Evolutionary conservation across 1,284 basidiomycete genomes (phyloP), one percentile per base, ranked within the genome.

Genomic region (Stereum hirsutum): DNA sequence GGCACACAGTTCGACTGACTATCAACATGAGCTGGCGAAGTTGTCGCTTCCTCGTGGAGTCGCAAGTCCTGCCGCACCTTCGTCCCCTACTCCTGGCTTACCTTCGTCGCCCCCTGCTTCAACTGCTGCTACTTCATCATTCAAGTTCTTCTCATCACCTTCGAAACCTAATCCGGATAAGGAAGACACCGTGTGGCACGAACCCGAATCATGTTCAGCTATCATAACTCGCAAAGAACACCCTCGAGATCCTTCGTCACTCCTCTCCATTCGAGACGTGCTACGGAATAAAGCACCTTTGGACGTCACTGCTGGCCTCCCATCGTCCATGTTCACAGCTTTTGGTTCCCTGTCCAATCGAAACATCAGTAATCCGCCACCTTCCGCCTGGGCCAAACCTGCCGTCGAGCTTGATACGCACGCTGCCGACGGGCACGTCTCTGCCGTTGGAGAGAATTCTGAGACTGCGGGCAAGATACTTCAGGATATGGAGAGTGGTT

Each of bases 1-100:
- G n/a, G n/a, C n/a, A n/a, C n/a, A n/a, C 47, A 83, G 81, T 52
- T 76, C 80, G 2, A 37, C 59, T 0, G 81, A 83, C 49, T 85
- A 81, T 52, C 68, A 69, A n/a, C 61, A 64, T 1, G 81, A 83
- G 54, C 56, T 85, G 6, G 60, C 65, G 6, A 68, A 62, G 42
- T 64, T 80, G 63, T 62, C 65, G 3, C 43, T 58, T 41, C 44
- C 40, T 3, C 49, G 47, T 10, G 46, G 36, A 47, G 6, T 56
- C 4, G 40, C 50, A 11, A 46, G 64, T 15, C 30, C 55, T 7
- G 46, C 54, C 4, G 46, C 61, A 1, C 55, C 59, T 2, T 55
- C 60, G 0, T 47, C 56, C 4, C 43, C 55, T 30, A 33, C 34
- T 7, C 3, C 24, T 5, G 7, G 23, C n/a, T 19, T 28, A 11